Base-by-base conservation (phyloP, 805 yeast species). In the Starmerella vaccinii region DNA sequence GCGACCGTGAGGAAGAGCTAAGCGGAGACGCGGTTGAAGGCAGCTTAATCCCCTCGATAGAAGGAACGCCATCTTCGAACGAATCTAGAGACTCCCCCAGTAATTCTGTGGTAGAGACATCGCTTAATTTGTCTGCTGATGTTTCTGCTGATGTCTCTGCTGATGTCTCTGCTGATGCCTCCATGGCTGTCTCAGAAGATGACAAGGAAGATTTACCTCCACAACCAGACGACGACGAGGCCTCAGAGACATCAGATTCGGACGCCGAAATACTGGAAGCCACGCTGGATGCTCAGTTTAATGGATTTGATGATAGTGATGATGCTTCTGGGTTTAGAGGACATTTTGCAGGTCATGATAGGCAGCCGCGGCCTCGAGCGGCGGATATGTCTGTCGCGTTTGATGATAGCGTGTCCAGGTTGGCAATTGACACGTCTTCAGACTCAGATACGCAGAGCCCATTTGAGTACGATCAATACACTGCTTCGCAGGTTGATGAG, bases 361-460 rank as follows among this genome's bases (percentile, higher is more conserved):
- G 9, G n/a, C n/a, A n/a, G n/a, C n/a, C n/a, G n/a, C n/a, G n/a
- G n/a, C n/a, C n/a, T n/a, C n/a, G 29, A 26, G 29, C 29, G 29
- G 9, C 29, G 16, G 40, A 21, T 6, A 19, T n/a, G 4, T 9
- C 12, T 21, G n/a, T n/a, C 16, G 24, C 40, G 18, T 41, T 41
- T 16, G 45, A 41, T 23, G 45, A 41, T 22, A 41, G 45, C 23
- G 45, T 41, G n/a, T 41, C 45, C n/a, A 33, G 45, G 24, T 34
- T 41, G 8, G 45, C 45, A 8, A n/a, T 41, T 4, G 34, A 27
- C 33, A 18, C 45, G 34, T 41, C 45, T 5, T 41, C 45, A 7
- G 45, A 41, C 45, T 41, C 45, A 22, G 45, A 39, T 2, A 21
- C 13, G n/a, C 32, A 18, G 12, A 27, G 34, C 23, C 34, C 45